Evolutionary conservation across 257 asterid genomes (phyloP), one percentile per base, ranked within the genome.

Genomic region (Coffea canephora): DNA sequence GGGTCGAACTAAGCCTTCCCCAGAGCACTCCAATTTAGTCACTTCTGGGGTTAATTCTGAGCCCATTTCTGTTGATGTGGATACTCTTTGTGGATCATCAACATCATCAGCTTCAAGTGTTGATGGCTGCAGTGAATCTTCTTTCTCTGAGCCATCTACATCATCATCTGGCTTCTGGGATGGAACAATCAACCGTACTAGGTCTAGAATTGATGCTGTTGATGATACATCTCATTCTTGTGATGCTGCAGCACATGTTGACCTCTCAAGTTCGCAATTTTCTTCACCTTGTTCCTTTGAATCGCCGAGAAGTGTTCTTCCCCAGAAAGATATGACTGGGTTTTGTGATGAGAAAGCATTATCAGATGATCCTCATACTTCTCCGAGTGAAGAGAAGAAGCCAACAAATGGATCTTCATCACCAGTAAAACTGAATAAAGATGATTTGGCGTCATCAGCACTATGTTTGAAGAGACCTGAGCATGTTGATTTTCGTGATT

Each of bases 151-250:
- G 75, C 87, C 94, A 50, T 88, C 95, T 73, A 83, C 90, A 80
- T 84, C 89, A 82, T 86, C 91, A 5, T 86, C 91, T 87, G 92
- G 82, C 74, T 93, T 91, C 74, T 93, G 97, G 95, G 91, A 83
- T 70, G 96, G 91, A 79, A 65, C 87, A 74, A 79, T 85, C 80
- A 88, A 85, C 72, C 77, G 64, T 79, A 71, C 80, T 75, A 86
- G 85, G 82, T 82, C 87, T 78, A 84, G 87, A 87, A 82, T 73
- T 59, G 85, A 82, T 67, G 79, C 83, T 50, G 48, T 72, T 73
- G 81, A 83, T 81, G 87, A 75, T 71, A 64, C 5, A 72, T 65
- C 82, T 34, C 70, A 27, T 78, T 77, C 83, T 81, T 67, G 79
- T 61, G 82, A 84, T 41, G 75, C 77, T 73, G 64, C 82, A 65